Evolutionary conservation across 306 rosid species (phyloP).

Genomic region (Astragalus glycyphyllos): DNA sequence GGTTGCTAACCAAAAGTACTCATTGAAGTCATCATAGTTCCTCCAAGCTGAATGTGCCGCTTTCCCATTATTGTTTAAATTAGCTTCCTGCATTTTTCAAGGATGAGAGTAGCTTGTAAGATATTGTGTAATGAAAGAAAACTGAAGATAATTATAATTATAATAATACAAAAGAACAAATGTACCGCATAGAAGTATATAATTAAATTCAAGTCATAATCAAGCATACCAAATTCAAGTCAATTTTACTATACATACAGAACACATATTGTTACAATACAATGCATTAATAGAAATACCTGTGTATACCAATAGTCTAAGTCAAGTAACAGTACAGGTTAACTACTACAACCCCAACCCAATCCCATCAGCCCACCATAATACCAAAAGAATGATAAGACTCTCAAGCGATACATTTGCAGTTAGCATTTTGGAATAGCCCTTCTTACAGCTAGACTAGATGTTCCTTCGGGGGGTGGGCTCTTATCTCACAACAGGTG

Average conservation of each 20-base stretch:
- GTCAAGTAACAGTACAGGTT: background rate
- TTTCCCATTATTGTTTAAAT: slow-evolving; percentile 73
- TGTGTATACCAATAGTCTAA: background rate
- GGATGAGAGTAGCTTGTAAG: background rate
- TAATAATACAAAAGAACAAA: slow-evolving; percentile 19
- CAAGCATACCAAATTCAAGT: background rate
- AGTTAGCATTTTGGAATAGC: background rate
- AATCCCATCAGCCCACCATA: slow-evolving; percentile 1
- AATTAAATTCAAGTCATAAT: slow-evolving; percentile 8
- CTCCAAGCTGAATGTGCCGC: slow-evolving; percentile 99
- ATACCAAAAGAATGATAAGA: background rate
- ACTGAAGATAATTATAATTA: background rate
- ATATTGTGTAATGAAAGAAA: slow-evolving; percentile 5
- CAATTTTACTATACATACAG: background rate
- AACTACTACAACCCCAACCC: background rate
- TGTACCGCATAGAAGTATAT: slow-evolving; percentile 11
- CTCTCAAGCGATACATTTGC: background rate
- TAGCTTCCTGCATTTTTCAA: slow-evolving; percentile 69
- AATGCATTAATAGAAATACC: slow-evolving; percentile 1
- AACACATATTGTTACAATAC: background rate
- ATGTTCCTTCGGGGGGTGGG: background rate
- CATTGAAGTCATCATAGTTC: slow-evolving; percentile 97
- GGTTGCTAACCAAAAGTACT: slow-evolving; percentile 87
- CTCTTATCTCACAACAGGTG: background rate
- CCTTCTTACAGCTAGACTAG: background rate